Evolutionary conservation across 1,284 basidiomycete species (phyloP).

Genomic region (Marasmius fiardii): DNA sequence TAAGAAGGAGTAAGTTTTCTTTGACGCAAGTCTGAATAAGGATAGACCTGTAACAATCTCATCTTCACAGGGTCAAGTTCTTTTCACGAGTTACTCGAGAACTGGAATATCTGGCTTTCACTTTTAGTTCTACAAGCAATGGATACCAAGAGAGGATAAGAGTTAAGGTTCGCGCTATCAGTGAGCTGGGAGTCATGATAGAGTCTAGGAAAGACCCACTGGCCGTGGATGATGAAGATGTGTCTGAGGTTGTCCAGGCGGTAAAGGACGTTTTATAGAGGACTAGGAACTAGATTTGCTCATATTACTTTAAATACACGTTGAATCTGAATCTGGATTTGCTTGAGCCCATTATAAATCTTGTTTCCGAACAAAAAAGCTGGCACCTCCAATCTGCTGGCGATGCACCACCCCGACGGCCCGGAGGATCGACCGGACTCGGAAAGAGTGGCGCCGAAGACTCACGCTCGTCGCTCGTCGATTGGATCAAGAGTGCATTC

Average conservation of each 20-base stretch:
- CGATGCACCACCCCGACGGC: too few relatives aligned
- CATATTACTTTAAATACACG: too few relatives aligned
- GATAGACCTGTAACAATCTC: neutral
- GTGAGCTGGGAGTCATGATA: neutral
- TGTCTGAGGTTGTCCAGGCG: conserved; percentile 1
- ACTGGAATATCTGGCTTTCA: conserved; percentile 9
- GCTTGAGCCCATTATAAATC: too few relatives aligned
- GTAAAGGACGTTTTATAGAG: neutral
- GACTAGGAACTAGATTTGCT: too few relatives aligned
- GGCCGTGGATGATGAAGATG: conserved; percentile 7
- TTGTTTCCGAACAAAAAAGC: too few relatives aligned
- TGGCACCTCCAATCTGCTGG: too few relatives aligned
- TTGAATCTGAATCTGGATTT: too few relatives aligned
- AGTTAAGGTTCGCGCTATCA: neutral
- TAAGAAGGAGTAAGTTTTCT: neutral
- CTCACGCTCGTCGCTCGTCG: too few relatives aligned
- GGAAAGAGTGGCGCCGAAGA: too few relatives aligned
- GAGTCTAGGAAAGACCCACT: neutral
- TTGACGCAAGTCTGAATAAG: too few relatives aligned
- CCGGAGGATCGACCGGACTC: too few relatives aligned
- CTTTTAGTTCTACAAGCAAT: conserved; percentile 4
- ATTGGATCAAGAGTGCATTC: too few relatives aligned
- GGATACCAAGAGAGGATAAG: conserved; percentile 6
- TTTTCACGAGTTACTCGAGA: conserved; percentile 4
- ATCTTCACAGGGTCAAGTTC: neutral